phyloP scores from a whole-genome alignment of 2,329 filamentous ascomycete species.

The Tolypocladium guangdongense region DNA sequence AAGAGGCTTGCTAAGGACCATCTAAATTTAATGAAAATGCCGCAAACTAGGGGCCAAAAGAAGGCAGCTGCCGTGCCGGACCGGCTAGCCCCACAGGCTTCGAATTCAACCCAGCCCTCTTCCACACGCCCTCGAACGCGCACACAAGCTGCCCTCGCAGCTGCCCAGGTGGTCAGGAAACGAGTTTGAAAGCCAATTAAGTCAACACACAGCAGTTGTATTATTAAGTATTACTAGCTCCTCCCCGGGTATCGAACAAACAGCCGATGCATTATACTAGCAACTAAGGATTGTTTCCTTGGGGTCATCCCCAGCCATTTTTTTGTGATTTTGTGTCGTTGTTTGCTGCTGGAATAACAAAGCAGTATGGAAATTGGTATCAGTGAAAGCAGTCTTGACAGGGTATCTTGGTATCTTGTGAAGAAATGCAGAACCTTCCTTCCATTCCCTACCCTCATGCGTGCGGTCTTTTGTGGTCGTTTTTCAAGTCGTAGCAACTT shows the following conservation, averaged over 20 bases:
- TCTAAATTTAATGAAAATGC: too few relatives aligned
- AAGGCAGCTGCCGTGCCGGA: too few relatives aligned
- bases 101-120: too few relatives aligned
- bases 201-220: constrained; percentile 24
- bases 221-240: constrained; percentile 35
- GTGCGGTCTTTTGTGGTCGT: constrained; percentile 13
- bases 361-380: constrained; percentile 28
- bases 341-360: constrained; percentile 10
- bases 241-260: constrained; percentile 29
- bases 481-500: constrained; percentile 13
- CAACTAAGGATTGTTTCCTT: constrained; percentile 8
- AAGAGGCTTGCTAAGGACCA: too few relatives aligned
- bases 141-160: too few relatives aligned
- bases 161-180: too few relatives aligned
- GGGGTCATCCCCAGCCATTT: constrained; percentile 7
- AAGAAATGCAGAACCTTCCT: constrained; percentile 43
- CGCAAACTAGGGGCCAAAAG: too few relatives aligned
- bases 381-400: constrained; percentile 38
- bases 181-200: not conserved
- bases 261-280: constrained; percentile 16
- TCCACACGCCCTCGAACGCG: too few relatives aligned
- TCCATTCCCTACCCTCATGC: constrained; percentile 35
- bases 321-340: constrained; percentile 11
- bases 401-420: constrained; percentile 42
- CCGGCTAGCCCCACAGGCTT: too few relatives aligned